Evolutionary conservation across 2,329 filamentous ascomycete genomes (phyloP).

Genomic region (Exophiala mesophila): DNA sequence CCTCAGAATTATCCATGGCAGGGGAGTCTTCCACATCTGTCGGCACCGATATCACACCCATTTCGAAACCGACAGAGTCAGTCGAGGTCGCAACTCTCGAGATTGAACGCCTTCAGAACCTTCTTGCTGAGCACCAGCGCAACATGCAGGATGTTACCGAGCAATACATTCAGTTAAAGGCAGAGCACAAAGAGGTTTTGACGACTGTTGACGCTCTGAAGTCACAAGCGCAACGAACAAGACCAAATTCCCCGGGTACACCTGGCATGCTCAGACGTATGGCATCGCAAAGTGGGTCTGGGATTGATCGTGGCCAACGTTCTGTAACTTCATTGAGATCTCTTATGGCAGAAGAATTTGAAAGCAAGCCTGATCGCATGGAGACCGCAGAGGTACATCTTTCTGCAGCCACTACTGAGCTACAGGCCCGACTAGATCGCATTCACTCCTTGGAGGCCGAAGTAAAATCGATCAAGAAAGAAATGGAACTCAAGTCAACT

Average conservation of each 20-base stretch:
- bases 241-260: conserved; percentile 46
- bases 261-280: conserved; percentile 82
- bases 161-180: conserved; percentile 78
- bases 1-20: conserved; percentile 86
- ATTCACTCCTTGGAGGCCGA: conserved; percentile 87
- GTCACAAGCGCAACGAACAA: conserved; percentile 70
- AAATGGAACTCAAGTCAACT: conserved; percentile 95
- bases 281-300: conserved; percentile 82
- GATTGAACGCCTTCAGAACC: conserved; percentile 62
- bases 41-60: conserved; percentile 36
- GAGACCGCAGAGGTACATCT: conserved; percentile 91
- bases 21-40: conserved; percentile 66
- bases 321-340: conserved; percentile 86
- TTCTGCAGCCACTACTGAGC: conserved; percentile 85
- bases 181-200: conserved; percentile 73
- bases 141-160: conserved; percentile 67
- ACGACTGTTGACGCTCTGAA: conserved; percentile 89
- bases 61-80: conserved; percentile 17
- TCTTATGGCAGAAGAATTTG: conserved; percentile 81
- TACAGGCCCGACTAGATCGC: conserved; percentile 79
- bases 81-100: conserved; percentile 48
- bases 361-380: conserved; percentile 73
- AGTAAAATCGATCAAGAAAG: conserved; percentile 76
- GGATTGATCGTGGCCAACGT: conserved; percentile 83
- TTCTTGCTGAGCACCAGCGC: conserved; percentile 72